Base-by-base conservation (phyloP, 257 asterid species). In the Thymus mandschuricus region DNA sequence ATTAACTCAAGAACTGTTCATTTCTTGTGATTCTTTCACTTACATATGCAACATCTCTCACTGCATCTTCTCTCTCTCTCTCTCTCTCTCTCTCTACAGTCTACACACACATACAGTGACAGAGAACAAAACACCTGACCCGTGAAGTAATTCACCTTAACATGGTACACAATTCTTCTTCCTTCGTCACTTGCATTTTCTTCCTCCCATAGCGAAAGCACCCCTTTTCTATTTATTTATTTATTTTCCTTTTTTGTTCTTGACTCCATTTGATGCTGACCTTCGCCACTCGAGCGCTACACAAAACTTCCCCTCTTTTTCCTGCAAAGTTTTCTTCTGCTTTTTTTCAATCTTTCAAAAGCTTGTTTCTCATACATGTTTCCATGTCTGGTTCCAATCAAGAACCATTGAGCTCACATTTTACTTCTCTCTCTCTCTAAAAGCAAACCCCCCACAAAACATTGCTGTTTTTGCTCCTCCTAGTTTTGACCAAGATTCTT, bases 41-140 rank as follows among this genome's bases (percentile, higher is more conserved):
- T 45, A 5, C 56, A 51, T 63, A 30, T 76, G 73, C 68, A 76
- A 76, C 68, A 58, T 71, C 76, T 57, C 10, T 27, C 49, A 63
- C 51, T 54, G 12, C 60, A 33, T 15, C 55, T 50, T n/a, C 69
- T 61, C 66, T 52, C 76, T 64, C 67, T 58, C 31, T 43, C 46
- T 55, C 66, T 52, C 46, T 21, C 41, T 3, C 66, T 7, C 46
- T 8, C 21, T 2, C 27, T 28, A n/a, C n/a, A n/a, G n/a, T n/a
- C 60, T 21, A n/a, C 76, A 33, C 33, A 12, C 5, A 61, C 68
- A 33, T 63, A 38, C 74, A 52, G 12, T 66, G 79, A 71, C 81
- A 74, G 68, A 69, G 81, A 79, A 73, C 84, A 74, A 85, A 84
- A 79, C 95, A 84, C 86, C 92, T 87, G 95, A 57, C 86, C 84